Conservation (phyloP, 345 rosid genomes). For the Laguncularia racemosa region DNA sequence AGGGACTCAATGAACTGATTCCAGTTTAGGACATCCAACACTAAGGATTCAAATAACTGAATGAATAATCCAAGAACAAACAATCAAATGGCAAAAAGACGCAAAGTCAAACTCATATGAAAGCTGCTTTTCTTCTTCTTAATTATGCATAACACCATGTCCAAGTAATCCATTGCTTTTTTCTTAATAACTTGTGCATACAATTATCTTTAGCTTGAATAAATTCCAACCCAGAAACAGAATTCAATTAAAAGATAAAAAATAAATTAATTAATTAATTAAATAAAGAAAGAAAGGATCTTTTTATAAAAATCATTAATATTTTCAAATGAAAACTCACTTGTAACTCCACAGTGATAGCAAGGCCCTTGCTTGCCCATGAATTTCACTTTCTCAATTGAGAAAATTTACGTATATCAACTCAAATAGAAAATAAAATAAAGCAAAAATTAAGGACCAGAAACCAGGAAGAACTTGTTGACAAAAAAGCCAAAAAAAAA, state of each 20-base stretch:
- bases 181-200: too few species aligned
- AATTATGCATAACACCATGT: too few species aligned
- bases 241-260: background rate
- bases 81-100: background rate
- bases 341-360: conserved; percentile 96
- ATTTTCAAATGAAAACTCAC: conserved; percentile 65
- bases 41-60: background rate
- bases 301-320: too few species aligned
- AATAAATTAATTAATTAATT: too few species aligned
- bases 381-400: conserved; percentile 11
- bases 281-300: conserved; percentile 1
- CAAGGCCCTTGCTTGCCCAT: conserved; percentile 99
- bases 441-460: conserved; percentile 1
- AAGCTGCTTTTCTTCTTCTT: background rate
- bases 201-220: too few species aligned
- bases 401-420: conserved; percentile 11
- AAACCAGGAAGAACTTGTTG: background rate
- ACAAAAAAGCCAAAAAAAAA: conserved; percentile 1
- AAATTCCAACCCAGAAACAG: too few species aligned
- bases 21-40: too few species aligned
- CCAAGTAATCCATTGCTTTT: too few species aligned
- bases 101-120: background rate
- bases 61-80: background rate
- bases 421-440: too few species aligned
- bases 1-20: too few species aligned